Conservation (phyloP, 371 early-diverging fungal genomes). For the Thermomucor indicae-seudaticae region DNA sequence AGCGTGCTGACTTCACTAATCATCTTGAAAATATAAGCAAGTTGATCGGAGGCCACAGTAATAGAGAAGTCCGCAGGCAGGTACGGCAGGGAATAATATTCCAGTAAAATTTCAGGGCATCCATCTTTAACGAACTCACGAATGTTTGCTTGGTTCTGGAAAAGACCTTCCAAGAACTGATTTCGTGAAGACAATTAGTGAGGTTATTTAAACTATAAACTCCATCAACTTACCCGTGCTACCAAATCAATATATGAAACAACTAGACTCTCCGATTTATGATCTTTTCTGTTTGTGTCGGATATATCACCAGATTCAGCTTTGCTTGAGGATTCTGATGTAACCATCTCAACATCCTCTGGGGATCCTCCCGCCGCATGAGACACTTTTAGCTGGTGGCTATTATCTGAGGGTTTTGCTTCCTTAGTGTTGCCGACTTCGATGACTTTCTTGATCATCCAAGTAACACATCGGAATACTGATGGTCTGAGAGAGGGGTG, state of each 20-base stretch:
- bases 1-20: slow-evolving; percentile 65
- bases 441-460: slow-evolving; percentile 55
- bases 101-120: slow-evolving; percentile 64
- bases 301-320: not conserved
- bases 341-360: slow-evolving; percentile 26
- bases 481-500: slow-evolving; percentile 77
- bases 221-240: slow-evolving; percentile 21
- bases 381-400: slow-evolving; percentile 27
- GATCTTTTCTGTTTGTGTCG: slow-evolving; percentile 42
- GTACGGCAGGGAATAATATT: slow-evolving; percentile 61
- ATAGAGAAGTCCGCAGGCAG: slow-evolving; percentile 77
- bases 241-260: slow-evolving; percentile 39
- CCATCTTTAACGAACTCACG: slow-evolving; percentile 69
- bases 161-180: slow-evolving; percentile 82
- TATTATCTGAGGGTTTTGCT: slow-evolving; percentile 43
- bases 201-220: not conserved
- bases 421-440: slow-evolving; percentile 39
- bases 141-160: slow-evolving; percentile 72
- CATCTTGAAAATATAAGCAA: slow-evolving; percentile 70
- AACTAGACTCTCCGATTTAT: slow-evolving; percentile 46
- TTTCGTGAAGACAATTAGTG: not conserved
- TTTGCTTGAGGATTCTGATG: not conserved
- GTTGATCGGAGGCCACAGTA: slow-evolving; percentile 61
- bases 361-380: slow-evolving; percentile 15
- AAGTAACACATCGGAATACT: slow-evolving; percentile 68